A percentile compares a stretch with the other conserved stretches of the same genome.
Evolutionary conservation across 108 stramenopile genomes (phyloP).

Genomic region (Nitzschia palea): DNA sequence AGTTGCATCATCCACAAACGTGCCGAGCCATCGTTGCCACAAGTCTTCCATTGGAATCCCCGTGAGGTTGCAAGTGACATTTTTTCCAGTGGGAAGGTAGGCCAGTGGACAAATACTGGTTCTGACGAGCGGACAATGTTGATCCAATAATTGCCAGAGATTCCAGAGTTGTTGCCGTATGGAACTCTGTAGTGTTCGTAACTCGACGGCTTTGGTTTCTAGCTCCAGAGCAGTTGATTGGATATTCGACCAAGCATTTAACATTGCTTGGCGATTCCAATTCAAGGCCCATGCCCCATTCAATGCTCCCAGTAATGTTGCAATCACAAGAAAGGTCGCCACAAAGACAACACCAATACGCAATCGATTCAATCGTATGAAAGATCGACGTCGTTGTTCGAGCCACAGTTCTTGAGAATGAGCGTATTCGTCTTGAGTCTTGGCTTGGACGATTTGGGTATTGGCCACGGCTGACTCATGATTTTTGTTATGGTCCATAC

Average conservation of each 20-base stretch:
- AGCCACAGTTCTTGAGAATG: neutral
- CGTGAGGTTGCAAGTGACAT: neutral
- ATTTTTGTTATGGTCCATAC: too few relatives aligned
- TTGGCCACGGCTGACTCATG: too few relatives aligned
- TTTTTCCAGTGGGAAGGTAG: neutral
- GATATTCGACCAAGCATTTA: neutral
- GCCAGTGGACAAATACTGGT: neutral
- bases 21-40: slow-evolving; percentile 8
- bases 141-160: slow-evolving; percentile 16
- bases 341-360: neutral
- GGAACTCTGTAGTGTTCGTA: neutral
- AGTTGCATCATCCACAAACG: neutral
- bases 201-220: neutral
- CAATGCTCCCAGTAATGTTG: neutral
- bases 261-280: slow-evolving; percentile 8
- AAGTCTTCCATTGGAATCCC: slow-evolving; percentile 6
- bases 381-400: neutral
- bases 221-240: neutral
- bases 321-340: neutral
- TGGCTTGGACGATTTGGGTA: too few relatives aligned
- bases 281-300: slow-evolving; percentile 7
- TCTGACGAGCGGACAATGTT: slow-evolving; percentile 12
- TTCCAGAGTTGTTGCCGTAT: slow-evolving; percentile 7
- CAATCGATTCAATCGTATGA: neutral
- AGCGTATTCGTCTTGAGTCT: neutral